These are phyloP conservation scores for Salvia splendens DNA, from an alignment of 257 asterid species.

Conservation along the genomic window DNA sequence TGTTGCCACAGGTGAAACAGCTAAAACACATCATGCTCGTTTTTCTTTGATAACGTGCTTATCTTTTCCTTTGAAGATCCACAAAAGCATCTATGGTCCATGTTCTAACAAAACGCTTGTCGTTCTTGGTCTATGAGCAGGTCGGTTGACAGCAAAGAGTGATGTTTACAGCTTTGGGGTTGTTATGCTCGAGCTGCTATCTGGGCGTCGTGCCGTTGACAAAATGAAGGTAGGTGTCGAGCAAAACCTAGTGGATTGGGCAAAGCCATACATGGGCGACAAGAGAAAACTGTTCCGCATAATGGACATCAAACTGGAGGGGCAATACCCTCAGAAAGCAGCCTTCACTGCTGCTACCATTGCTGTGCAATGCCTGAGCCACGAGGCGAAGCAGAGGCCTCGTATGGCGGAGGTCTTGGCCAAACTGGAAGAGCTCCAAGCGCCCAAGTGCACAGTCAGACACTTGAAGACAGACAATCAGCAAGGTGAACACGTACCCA, in stretches of 20 bases:
- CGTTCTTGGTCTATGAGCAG: slow-evolving; percentile 20
- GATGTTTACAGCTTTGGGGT: slow-evolving; percentile 41
- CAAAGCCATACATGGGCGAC: slow-evolving; percentile 33
- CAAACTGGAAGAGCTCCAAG: slow-evolving; percentile 29
- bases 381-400: slow-evolving; percentile 35
- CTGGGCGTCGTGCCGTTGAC: slow-evolving; percentile 40
- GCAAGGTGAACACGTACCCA: slow-evolving; percentile 16
- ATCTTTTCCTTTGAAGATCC: background rate
- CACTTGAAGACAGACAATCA: background rate
- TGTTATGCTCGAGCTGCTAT: slow-evolving; percentile 37
- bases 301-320: slow-evolving; percentile 39
- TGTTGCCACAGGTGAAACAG: slow-evolving; percentile 73
- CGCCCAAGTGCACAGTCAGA: slow-evolving; percentile 19
- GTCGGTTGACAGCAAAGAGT: slow-evolving; percentile 34
- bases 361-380: slow-evolving; percentile 35
- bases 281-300: slow-evolving; percentile 39
- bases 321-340: slow-evolving; percentile 41
- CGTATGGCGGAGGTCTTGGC: slow-evolving; percentile 35
- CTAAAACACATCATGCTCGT: background rate
- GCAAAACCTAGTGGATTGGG: slow-evolving; percentile 43
- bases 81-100: background rate
- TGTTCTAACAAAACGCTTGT: background rate
- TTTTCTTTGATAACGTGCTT: background rate
- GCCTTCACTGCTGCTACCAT: slow-evolving; percentile 33
- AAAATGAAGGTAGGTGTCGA: slow-evolving; percentile 34